These are phyloP conservation scores for Pontederia paniculata DNA, from an alignment of 176 grass and related monocot species.

Conservation along the genomic window DNA sequence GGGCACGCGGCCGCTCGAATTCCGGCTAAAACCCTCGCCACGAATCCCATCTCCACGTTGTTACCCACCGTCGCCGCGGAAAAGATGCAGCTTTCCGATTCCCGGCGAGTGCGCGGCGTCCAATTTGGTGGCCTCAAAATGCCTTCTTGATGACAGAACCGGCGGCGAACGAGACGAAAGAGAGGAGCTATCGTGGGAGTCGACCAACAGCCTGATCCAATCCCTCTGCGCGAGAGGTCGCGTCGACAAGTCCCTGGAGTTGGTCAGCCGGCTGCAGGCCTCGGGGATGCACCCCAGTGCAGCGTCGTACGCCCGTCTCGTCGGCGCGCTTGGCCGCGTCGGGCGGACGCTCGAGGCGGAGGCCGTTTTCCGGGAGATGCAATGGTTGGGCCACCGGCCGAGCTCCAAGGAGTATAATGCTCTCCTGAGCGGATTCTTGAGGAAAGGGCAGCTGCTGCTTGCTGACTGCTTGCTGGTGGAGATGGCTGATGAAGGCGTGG, in stretches of 20 bases:
- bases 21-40: conserved; percentile 5
- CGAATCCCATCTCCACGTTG: not conserved
- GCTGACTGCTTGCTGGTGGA: conserved; percentile 62
- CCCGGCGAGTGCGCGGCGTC: not conserved
- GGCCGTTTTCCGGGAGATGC: conserved; percentile 73
- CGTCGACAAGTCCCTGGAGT: conserved; percentile 26
- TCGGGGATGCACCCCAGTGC: conserved; percentile 35
- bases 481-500: conserved; percentile 66
- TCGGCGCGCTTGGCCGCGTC: conserved; percentile 39
- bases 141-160: not conserved
- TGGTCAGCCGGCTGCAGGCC: conserved; percentile 59
- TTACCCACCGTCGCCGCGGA: not conserved
- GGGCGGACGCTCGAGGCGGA: conserved; percentile 61
- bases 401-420: conserved; percentile 48
- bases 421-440: conserved; percentile 54
- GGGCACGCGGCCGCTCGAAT: not conserved
- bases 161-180: not conserved
- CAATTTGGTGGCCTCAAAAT: not conserved
- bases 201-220: conserved; percentile 48
- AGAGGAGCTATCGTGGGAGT: conserved; percentile 59
- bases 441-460: conserved; percentile 40
- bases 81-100: not conserved
- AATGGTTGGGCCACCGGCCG: conserved; percentile 23
- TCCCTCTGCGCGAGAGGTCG: conserved; percentile 24
- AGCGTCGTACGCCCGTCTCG: conserved; percentile 45